Evolutionary conservation across 2,329 filamentous ascomycete species (phyloP).

Genomic region (Graphilbum sp.): DNA sequence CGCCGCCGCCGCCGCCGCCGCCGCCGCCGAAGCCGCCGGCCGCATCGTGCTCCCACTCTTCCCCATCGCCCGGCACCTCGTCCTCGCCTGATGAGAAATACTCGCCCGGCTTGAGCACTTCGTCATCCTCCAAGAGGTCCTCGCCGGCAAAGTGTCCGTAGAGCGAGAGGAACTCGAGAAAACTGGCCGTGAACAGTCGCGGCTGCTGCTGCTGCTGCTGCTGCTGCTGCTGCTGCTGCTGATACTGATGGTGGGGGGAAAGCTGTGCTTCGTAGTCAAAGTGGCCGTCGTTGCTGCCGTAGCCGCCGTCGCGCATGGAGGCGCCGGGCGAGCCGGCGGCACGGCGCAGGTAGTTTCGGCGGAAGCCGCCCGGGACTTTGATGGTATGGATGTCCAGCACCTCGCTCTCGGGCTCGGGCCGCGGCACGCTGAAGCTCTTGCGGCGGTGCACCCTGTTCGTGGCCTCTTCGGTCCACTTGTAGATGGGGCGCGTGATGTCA

Average conservation of each 20-base stretch:
- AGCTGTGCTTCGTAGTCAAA: neutral
- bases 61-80: conserved; percentile 19
- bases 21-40: neutral
- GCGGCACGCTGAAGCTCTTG: conserved; percentile 68
- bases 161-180: conserved; percentile 85
- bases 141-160: conserved; percentile 98
- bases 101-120: conserved; percentile 70
- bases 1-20: conserved; percentile 16
- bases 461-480: conserved; percentile 88
- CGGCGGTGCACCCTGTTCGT: conserved; percentile 59
- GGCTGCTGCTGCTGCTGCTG: conserved; percentile 23
- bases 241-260: too few species aligned
- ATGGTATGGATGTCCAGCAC: conserved; percentile 77
- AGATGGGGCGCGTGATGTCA: conserved; percentile 87
- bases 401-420: conserved; percentile 65
- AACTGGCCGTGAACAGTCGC: conserved; percentile 72
- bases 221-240: conserved; percentile 15
- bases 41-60: conserved; percentile 9
- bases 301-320: conserved; percentile 32
- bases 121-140: conserved; percentile 90
- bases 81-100: conserved; percentile 74
- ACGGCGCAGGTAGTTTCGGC: conserved; percentile 74
- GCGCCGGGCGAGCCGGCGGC: conserved; percentile 29
- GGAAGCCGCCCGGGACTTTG: conserved; percentile 83
- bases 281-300: conserved; percentile 7